Conservation (phyloP, 768 basidiomycete species). For the Xerocomus spinulosus region DNA sequence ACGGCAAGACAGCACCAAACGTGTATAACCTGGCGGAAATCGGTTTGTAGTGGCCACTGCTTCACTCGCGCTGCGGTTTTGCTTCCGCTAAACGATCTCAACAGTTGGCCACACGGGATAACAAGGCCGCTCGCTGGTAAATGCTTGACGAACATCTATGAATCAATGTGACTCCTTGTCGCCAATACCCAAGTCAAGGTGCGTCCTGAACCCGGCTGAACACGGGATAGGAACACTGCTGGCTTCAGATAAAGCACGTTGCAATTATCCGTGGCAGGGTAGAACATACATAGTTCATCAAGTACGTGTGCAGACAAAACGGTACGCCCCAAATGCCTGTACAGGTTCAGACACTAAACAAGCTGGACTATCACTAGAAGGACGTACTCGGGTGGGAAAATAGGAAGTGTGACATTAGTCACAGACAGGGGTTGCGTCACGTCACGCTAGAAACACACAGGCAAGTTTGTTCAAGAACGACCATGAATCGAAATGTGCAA, state of each 20-base stretch:
- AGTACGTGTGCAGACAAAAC: not conserved
- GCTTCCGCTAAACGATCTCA: constrained; percentile 12
- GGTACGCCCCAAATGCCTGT: constrained; percentile 4
- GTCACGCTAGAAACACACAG: constrained; percentile 22
- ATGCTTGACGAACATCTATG: not conserved
- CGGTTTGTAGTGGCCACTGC: constrained; percentile 12
- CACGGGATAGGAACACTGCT: constrained; percentile 14
- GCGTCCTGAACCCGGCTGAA: not conserved
- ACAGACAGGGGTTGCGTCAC: constrained; percentile 29
- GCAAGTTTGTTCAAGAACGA: constrained; percentile 32
- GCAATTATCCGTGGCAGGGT: not conserved
- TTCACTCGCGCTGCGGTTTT: constrained; percentile 8
- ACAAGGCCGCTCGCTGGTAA: not conserved
- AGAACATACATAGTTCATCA: not conserved
- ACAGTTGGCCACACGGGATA: not conserved
- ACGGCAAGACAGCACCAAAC: constrained; percentile 28
- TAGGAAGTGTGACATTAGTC: constrained; percentile 20
- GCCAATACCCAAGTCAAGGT: not conserved
- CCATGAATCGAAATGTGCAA: constrained; percentile 19
- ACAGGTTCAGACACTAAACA: constrained; percentile 1
- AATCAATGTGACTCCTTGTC: constrained; percentile 5
- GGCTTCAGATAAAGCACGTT: too few species aligned
- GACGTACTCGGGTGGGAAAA: constrained; percentile 8
- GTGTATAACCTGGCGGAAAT: constrained; percentile 15
- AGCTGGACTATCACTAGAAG: not conserved